Evolutionary conservation across 805 yeast species (phyloP).

Genomic region (Torulaspora indica): DNA sequence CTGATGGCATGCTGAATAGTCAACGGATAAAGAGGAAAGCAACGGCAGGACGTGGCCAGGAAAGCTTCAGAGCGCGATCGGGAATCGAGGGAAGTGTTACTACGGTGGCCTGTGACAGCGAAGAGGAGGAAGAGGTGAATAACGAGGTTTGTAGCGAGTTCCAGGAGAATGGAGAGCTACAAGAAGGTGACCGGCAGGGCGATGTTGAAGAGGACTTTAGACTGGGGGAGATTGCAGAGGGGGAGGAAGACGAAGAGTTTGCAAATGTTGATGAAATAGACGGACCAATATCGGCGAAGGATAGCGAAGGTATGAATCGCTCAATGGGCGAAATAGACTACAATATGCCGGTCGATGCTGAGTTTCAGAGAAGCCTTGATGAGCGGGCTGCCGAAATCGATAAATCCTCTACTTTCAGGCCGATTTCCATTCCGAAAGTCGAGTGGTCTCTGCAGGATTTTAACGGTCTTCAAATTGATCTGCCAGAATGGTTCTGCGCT

Average conservation of each 20-base stretch:
- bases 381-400: conserved; percentile 36
- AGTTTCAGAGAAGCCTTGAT: conserved; percentile 33
- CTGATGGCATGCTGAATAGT: conserved; percentile 12
- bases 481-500: conserved; percentile 45
- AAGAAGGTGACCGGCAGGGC: conserved; percentile 4
- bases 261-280: conserved; percentile 38
- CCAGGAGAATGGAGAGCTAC: conserved; percentile 2
- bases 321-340: conserved; percentile 23
- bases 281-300: conserved; percentile 30
- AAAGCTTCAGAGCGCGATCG: conserved; percentile 21
- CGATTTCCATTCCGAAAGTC: conserved; percentile 40
- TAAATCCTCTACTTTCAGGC: conserved; percentile 23
- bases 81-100: conserved; percentile 19
- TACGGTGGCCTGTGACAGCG: conserved; percentile 12
- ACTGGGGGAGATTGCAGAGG: conserved; percentile 19
- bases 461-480: conserved; percentile 38
- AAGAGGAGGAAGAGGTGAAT: conserved; percentile 10
- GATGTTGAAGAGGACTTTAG: conserved; percentile 13
- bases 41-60: conserved; percentile 40
- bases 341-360: conserved; percentile 37
- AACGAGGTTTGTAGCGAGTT: conserved; percentile 1
- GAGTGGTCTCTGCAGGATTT: conserved; percentile 42
- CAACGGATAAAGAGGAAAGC: conserved; percentile 6
- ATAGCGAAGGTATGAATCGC: conserved; percentile 7
- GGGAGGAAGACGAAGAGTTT: conserved; percentile 32